These are phyloP conservation scores for Teratosphaeria zuluensis DNA, from an alignment of 2,329 filamentous ascomycete species.

Conservation along the genomic window DNA sequence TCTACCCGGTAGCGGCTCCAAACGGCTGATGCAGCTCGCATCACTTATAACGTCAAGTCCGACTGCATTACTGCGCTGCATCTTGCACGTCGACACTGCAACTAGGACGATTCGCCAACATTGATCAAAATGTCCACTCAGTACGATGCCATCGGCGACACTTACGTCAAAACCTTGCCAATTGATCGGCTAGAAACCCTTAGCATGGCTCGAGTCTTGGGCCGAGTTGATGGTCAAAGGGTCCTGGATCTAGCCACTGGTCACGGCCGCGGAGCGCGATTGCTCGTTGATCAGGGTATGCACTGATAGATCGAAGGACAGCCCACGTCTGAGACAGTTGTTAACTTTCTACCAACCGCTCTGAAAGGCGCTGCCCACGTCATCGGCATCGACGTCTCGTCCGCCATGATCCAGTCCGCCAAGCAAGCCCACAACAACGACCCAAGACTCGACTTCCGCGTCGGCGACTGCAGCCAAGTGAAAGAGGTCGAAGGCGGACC, in stretches of 20 bases:
- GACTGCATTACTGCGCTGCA: neutral
- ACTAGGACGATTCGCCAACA: neutral
- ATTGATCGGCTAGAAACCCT: constrained; percentile 1
- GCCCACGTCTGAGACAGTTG: too few relatives aligned
- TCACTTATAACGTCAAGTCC: neutral
- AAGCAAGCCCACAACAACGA: neutral
- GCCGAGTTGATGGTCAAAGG: constrained; percentile 5
- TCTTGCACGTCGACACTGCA: too few relatives aligned
- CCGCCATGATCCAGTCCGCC: neutral
- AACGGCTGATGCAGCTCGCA: neutral
- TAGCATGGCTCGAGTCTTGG: constrained; percentile 1
- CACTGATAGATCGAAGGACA: too few relatives aligned
- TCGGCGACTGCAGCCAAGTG: constrained; percentile 13
- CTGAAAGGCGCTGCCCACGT: constrained; percentile 3
- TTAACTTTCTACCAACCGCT: too few relatives aligned
- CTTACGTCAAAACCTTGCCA: neutral
- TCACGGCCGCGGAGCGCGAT: constrained; percentile 5
- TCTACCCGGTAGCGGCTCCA: neutral
- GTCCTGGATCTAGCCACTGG: constrained; percentile 11
- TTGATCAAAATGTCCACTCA: neutral
- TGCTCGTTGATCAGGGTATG: constrained; percentile 5
- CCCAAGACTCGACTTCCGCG: neutral
- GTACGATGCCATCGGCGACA: constrained; percentile 2
- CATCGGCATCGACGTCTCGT: neutral
- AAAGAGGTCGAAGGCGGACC: constrained; percentile 13